phyloP scores from a whole-genome alignment of 805 yeast species.

The Ogataea degrootiae region DNA sequence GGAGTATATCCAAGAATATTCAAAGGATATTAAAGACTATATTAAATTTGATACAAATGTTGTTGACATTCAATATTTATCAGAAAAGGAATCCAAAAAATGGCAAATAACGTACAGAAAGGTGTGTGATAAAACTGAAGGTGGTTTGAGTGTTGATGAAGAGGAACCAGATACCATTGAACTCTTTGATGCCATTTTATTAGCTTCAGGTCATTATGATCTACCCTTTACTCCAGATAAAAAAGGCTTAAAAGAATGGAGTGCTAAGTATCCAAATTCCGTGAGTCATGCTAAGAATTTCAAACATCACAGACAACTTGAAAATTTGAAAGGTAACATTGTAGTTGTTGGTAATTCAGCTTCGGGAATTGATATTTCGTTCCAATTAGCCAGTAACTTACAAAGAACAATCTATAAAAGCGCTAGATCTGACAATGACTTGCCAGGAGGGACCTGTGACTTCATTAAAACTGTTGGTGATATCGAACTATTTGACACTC shows the following conservation, averaged over 20 bases:
- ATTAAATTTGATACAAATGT: slow-evolving; percentile 47
- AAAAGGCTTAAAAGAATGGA: slow-evolving; percentile 49
- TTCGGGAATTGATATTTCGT: slow-evolving; percentile 67
- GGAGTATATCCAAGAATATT: slow-evolving; percentile 51
- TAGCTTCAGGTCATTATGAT: slow-evolving; percentile 60
- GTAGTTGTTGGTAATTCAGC: slow-evolving; percentile 74
- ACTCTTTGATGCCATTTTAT: slow-evolving; percentile 55
- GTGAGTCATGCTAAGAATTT: slow-evolving; percentile 56
- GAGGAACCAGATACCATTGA: slow-evolving; percentile 28
- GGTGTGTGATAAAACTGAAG: slow-evolving; percentile 29
- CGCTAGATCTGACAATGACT: slow-evolving; percentile 38
- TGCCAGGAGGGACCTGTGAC: slow-evolving; percentile 42
- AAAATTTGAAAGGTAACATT: slow-evolving; percentile 36
- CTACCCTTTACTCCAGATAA: slow-evolving; percentile 56
- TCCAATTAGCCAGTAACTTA: slow-evolving; percentile 47
- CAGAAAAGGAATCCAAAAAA: slow-evolving; percentile 15
- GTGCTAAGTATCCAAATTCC: slow-evolving; percentile 37
- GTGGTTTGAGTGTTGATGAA: slow-evolving; percentile 19
- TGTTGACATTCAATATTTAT: slow-evolving; percentile 30
- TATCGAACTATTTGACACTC: slow-evolving; percentile 34
- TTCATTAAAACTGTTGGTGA: slow-evolving; percentile 40
- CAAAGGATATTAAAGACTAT: slow-evolving; percentile 34
- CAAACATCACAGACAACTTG: slow-evolving; percentile 39
- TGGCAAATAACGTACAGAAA: slow-evolving; percentile 42
- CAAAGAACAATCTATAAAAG: slow-evolving; percentile 43